phyloP scores from a whole-genome alignment of 352 stramenopile genomes.

The Pythium utonaiense region DNA sequence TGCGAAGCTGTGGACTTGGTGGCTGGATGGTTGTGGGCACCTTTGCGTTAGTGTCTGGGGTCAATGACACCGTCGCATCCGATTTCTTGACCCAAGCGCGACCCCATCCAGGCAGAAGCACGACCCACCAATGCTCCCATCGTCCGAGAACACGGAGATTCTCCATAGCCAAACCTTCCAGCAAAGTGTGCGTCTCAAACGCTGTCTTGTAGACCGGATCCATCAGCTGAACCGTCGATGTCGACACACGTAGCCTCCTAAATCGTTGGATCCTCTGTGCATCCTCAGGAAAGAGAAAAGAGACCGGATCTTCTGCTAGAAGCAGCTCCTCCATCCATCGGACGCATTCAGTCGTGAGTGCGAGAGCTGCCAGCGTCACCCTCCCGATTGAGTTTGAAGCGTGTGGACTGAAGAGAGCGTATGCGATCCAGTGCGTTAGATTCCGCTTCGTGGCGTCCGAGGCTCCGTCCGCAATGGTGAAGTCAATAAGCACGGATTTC shows the following conservation, averaged over 20 bases:
- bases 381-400: background rate
- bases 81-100: background rate
- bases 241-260: background rate
- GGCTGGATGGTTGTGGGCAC: background rate
- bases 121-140: background rate
- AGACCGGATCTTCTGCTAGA: background rate
- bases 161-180: background rate
- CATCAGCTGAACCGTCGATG: background rate
- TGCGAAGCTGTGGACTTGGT: background rate
- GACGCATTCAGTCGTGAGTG: background rate
- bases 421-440: constrained; percentile 1
- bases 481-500: background rate
- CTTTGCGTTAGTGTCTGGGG: too few relatives aligned
- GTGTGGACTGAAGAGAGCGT: background rate
- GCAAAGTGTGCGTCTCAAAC: background rate
- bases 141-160: background rate
- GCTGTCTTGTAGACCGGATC: background rate
- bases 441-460: background rate
- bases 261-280: background rate
- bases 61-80: constrained; percentile 1
- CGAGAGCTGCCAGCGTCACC: background rate
- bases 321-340: background rate
- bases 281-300: background rate
- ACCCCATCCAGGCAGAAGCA: constrained; percentile 5
- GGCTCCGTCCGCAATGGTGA: background rate